Percentiles rank a stretch among this genome's conserved stretches.
phyloP scores from a whole-genome alignment of 1,284 basidiomycete species.

The Agaricales sp. region DNA sequence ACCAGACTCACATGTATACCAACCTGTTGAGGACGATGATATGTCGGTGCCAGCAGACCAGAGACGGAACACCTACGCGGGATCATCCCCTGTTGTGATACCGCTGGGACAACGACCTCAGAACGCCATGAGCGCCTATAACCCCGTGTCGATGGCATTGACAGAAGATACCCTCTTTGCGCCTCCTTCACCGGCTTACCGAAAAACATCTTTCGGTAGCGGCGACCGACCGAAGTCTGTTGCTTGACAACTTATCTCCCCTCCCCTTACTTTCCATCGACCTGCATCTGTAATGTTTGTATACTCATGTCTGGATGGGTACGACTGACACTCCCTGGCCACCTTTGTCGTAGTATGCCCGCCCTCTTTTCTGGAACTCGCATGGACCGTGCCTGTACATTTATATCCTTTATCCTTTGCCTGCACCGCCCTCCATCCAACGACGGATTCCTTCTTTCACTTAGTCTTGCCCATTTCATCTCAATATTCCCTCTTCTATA shows the following conservation, averaged over 20 bases:
- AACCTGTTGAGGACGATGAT: neutral
- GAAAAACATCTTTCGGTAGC: neutral
- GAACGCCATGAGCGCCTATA: slow-evolving; percentile 34
- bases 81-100: neutral
- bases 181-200: slow-evolving; percentile 3
- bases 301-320: slow-evolving; percentile 8
- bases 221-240: slow-evolving; percentile 1
- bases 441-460: too few species aligned
- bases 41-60: slow-evolving; percentile 4
- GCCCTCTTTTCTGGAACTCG: slow-evolving; percentile 11
- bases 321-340: slow-evolving; percentile 9
- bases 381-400: slow-evolving; percentile 1
- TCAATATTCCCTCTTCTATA: too few species aligned
- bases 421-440: slow-evolving; percentile 4
- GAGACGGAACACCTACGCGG: neutral
- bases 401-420: slow-evolving; percentile 18
- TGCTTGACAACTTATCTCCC: neutral
- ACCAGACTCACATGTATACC: neutral
- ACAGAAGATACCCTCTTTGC: slow-evolving; percentile 34
- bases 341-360: slow-evolving; percentile 2
- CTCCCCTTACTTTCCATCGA: neutral
- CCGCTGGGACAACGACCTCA: slow-evolving; percentile 13
- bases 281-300: slow-evolving; percentile 5
- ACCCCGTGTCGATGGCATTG: slow-evolving; percentile 68
- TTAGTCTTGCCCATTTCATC: too few species aligned